phyloP scores from a whole-genome alignment of 306 rosid genomes.

The Cucurbita pepo region DNA sequence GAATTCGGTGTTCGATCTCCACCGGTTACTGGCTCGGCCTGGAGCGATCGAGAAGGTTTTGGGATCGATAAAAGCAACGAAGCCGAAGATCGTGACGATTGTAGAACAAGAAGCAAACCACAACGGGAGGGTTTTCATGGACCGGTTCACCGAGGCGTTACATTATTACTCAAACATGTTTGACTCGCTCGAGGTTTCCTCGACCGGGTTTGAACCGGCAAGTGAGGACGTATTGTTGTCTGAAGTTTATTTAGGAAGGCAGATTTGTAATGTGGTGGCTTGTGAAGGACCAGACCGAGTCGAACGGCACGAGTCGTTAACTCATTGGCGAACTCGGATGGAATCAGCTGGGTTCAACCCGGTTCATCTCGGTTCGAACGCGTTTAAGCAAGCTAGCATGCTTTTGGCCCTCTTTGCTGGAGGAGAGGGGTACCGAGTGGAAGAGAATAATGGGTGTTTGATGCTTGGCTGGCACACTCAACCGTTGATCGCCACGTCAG shows the following conservation, averaged over 20 bases:
- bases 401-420: not conserved
- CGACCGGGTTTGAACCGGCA: not conserved
- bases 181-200: constrained; percentile 75
- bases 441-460: constrained; percentile 7
- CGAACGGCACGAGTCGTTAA: constrained; percentile 4
- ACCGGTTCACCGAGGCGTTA: constrained; percentile 82
- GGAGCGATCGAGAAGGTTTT: constrained; percentile 7
- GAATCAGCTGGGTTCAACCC: constrained; percentile 3
- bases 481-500: constrained; percentile 8
- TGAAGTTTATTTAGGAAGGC: constrained; percentile 3
- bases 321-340: constrained; percentile 6
- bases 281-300: constrained; percentile 11
- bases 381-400: constrained; percentile 9
- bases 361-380: constrained; percentile 9
- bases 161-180: constrained; percentile 83
- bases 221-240: not conserved
- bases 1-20: constrained; percentile 7
- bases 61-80: not conserved
- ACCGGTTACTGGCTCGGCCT: constrained; percentile 3
- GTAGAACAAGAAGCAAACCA: constrained; percentile 26
- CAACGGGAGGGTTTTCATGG: constrained; percentile 45
- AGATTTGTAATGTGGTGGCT: constrained; percentile 5
- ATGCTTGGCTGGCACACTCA: constrained; percentile 10
- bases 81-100: constrained; percentile 8
- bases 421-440: constrained; percentile 8